Percentiles rank a stretch among this genome's conserved stretches.
phyloP scores from a whole-genome alignment of 257 asterid species.

The Fraxinus americana region DNA sequence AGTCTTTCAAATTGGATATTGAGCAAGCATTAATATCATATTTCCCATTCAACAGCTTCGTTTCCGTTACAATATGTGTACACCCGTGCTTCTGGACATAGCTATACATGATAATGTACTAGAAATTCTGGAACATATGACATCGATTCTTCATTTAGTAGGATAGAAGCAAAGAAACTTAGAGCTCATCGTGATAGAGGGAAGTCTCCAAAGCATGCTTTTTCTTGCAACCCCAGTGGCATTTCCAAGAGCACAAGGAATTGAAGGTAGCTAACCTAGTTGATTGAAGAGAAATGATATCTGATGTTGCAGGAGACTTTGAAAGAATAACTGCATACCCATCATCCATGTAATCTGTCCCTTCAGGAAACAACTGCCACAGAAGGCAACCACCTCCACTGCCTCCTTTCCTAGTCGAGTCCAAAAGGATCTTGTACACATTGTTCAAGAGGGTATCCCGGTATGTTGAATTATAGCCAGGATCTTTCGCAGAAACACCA shows the following conservation, averaged over 20 bases:
- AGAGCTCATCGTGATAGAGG: conserved; percentile 57
- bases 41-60: not conserved
- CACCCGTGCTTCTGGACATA: not conserved
- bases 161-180: not conserved
- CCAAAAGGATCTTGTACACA: conserved; percentile 58
- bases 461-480: conserved; percentile 66
- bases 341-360: conserved; percentile 90
- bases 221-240: conserved; percentile 88
- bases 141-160: not conserved
- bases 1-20: not conserved
- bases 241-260: conserved; percentile 67
- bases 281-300: conserved; percentile 65
- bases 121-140: not conserved
- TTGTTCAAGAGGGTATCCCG: conserved; percentile 51
- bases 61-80: not conserved
- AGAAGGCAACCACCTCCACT: conserved; percentile 73
- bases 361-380: conserved; percentile 94
- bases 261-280: conserved; percentile 59
- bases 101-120: not conserved
- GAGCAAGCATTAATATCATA: not conserved
- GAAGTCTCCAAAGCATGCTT: conserved; percentile 44
- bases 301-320: conserved; percentile 54
- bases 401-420: conserved; percentile 83
- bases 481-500: conserved; percentile 79
- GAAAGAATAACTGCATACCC: conserved; percentile 86